Percentiles rank a stretch among this genome's conserved stretches.
Evolutionary conservation across 2,329 filamentous ascomycete species (phyloP).

Genomic region (Ophiostoma ulmi): DNA sequence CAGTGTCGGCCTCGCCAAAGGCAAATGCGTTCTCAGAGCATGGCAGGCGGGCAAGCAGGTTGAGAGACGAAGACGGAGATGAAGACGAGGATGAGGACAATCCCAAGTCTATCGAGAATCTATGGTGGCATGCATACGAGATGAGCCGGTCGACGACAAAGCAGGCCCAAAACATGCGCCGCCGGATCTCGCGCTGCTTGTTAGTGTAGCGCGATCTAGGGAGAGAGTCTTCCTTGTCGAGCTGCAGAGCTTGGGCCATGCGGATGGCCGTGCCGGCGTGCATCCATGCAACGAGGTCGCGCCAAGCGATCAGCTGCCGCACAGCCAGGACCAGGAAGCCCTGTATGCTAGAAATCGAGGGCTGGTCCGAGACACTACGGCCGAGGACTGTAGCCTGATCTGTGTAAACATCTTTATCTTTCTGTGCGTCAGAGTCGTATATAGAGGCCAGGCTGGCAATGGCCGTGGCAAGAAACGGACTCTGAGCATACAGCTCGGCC

Average conservation of each 20-base stretch:
- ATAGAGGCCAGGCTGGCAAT: not conserved
- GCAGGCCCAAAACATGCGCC: constrained; percentile 25
- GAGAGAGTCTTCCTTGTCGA: constrained; percentile 12
- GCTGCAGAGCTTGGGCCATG: constrained; percentile 31
- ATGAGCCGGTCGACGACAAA: constrained; percentile 22
- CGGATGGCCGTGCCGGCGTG: constrained; percentile 25
- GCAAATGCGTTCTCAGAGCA: not conserved
- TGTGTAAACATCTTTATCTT: not conserved
- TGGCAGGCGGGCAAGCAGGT: not conserved
- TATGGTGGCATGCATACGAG: constrained; percentile 18
- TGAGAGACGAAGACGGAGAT: not conserved
- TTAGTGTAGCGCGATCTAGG: not conserved
- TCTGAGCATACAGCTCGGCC: not conserved
- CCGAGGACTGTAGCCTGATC: not conserved
- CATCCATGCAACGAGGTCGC: constrained; percentile 19
- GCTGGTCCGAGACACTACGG: not conserved
- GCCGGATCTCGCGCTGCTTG: constrained; percentile 25
- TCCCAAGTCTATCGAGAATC: constrained; percentile 2
- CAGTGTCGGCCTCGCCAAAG: not conserved
- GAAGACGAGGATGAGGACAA: too few relatives aligned
- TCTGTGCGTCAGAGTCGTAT: not conserved
- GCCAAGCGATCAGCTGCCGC: constrained; percentile 15
- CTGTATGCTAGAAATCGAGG: not conserved
- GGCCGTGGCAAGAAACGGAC: not conserved
- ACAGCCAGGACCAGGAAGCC: not conserved